phyloP scores from a whole-genome alignment of 2,329 filamentous ascomycete genomes.

The Shiraia sp. region DNA sequence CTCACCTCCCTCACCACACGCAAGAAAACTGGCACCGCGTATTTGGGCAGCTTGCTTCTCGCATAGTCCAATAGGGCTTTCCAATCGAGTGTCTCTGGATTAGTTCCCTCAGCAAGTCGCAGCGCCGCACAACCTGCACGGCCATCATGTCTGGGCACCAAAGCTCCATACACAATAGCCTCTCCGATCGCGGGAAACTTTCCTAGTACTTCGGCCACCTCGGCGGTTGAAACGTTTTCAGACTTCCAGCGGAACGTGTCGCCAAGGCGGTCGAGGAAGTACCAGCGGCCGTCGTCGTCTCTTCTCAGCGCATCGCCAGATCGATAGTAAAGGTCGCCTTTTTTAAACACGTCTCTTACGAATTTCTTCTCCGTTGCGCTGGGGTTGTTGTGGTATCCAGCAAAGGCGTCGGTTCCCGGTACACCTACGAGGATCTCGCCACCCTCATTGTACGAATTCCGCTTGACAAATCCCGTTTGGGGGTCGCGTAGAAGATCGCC shows the following conservation, averaged over 20 bases:
- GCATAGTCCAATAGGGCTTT: slow-evolving; percentile 25
- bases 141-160: slow-evolving; percentile 50
- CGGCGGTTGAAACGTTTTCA: slow-evolving; percentile 53
- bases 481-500: slow-evolving; percentile 68
- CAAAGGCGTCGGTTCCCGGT: slow-evolving; percentile 50
- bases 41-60: slow-evolving; percentile 59
- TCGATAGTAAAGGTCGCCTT: slow-evolving; percentile 51
- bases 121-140: slow-evolving; percentile 61
- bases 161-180: slow-evolving; percentile 52
- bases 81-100: slow-evolving; percentile 30
- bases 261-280: slow-evolving; percentile 51
- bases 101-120: slow-evolving; percentile 53
- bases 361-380: slow-evolving; percentile 64
- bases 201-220: slow-evolving; percentile 51
- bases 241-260: slow-evolving; percentile 55
- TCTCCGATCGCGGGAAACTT: slow-evolving; percentile 47
- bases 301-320: slow-evolving; percentile 51
- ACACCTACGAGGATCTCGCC: slow-evolving; percentile 74
- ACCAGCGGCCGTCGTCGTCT: slow-evolving; percentile 51
- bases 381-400: slow-evolving; percentile 69
- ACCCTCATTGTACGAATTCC: slow-evolving; percentile 65
- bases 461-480: slow-evolving; percentile 66
- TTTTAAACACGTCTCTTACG: slow-evolving; percentile 47
- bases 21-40: slow-evolving; percentile 75
- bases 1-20: slow-evolving; percentile 61